These are phyloP conservation scores for Pseudoscleropodium purum DNA, from an alignment of 225 moss, liverwort and hornwort genomes.

Conservation along the genomic window DNA sequence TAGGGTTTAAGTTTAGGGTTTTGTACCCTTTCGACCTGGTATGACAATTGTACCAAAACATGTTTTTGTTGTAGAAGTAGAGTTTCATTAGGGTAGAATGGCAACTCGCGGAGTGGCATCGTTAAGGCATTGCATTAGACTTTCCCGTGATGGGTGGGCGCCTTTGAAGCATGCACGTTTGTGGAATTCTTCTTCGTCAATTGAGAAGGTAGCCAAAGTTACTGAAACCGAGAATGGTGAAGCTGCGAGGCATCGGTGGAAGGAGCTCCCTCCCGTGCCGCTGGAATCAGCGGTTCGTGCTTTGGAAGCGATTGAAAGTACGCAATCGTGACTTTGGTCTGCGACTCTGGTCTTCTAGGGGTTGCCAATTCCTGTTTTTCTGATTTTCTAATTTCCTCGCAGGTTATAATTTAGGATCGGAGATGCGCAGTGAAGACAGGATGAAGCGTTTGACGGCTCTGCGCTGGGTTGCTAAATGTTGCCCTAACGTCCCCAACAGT, in stretches of 20 bases:
- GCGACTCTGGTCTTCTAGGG: neutral
- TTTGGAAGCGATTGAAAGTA: conserved; percentile 32
- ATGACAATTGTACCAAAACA: neutral
- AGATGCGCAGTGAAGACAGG: neutral
- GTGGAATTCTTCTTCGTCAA: conserved; percentile 6
- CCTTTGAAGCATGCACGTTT: neutral
- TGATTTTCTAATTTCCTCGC: neutral
- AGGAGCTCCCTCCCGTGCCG: conserved; percentile 30
- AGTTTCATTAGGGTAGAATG: neutral
- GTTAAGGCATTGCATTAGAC: neutral
- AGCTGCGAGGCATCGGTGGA: conserved; percentile 15
- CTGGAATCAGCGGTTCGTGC: conserved; percentile 35
- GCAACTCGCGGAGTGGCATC: conserved; percentile 6
- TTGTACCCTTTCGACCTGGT: neutral
- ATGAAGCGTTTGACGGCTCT: conserved; percentile 60
- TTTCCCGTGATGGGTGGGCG: neutral
- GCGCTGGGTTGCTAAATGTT: conserved; percentile 89
- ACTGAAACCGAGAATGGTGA: neutral
- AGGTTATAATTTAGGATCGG: conserved; percentile 17
- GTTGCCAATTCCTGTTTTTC: neutral
- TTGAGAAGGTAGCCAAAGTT: neutral
- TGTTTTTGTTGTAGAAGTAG: neutral
- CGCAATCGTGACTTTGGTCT: neutral
- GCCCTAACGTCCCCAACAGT: conserved; percentile 69
- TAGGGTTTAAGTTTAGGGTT: neutral